Evolutionary conservation across 257 asterid species (phyloP), one percentile per base, ranked within the genome.

Genomic region (Leonotis leonurus): DNA sequence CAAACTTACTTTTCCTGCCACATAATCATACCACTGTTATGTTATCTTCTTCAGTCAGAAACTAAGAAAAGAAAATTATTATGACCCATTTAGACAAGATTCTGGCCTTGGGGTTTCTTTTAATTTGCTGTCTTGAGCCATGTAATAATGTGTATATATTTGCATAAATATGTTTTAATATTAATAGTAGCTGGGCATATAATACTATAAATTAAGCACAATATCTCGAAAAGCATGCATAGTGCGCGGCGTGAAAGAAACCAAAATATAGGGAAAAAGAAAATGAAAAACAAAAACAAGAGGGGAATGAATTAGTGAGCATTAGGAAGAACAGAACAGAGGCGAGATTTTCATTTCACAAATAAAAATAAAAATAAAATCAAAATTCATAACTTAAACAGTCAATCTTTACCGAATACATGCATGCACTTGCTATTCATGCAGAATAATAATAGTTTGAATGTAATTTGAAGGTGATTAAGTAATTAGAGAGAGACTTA

Each of bases 111-210:
- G 65, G 63, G 1, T 29, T 36, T 22, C 9, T 53, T 41, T 54
- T 52, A 5, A 5, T 6, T 13, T 51, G 21, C 58, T 70, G 7
- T 62, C 65, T 69, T 58, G 73, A 68, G 74, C 74, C 68, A 18
- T 50, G 62, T 58, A 41, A 10, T 32, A 1, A 32, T 22, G 8
- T 20, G 20, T 6, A 17, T 6, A n/a, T n/a, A n/a, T n/a, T n/a
- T n/a, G n/a, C n/a, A n/a, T n/a, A n/a, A 3, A 13, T 41, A 43
- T 17, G 2, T 10, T 16, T 8, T 16, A 16, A 21, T 22, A 57
- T n/a, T 27, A 6, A n/a, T n/a, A n/a, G n/a, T n/a, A n/a, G n/a
- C n/a, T n/a, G n/a, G n/a, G n/a, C n/a, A n/a, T n/a, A 29, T 52
- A 52, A 27, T n/a, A 13, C n/a, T 5, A 53, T 29, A 53, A 27